These are phyloP conservation scores for Oryza meyeriana DNA, from an alignment of 176 grass and related monocot species.

Conservation along the genomic window DNA sequence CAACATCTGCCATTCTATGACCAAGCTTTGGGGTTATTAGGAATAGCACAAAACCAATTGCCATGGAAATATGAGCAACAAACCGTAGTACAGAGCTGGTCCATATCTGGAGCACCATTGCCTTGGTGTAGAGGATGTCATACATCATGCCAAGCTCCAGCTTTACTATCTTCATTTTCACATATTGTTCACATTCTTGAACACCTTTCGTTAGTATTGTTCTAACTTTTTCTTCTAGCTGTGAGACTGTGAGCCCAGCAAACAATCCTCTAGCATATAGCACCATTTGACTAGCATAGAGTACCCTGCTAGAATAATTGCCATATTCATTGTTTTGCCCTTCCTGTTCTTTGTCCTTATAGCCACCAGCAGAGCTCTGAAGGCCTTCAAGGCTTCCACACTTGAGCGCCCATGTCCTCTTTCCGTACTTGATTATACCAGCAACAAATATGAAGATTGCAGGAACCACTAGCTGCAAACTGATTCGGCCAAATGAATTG, in stretches of 20 bases:
- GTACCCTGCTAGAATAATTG: too few relatives aligned
- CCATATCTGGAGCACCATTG: not conserved
- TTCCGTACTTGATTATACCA: too few relatives aligned
- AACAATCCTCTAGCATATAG: not conserved
- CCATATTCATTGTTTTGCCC: too few relatives aligned
- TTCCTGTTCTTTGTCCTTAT: too few relatives aligned
- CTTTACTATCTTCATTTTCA: not conserved
- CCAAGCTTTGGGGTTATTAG: not conserved
- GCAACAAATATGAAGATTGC: too few relatives aligned
- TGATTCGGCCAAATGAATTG: too few relatives aligned
- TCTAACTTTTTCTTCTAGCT: not conserved
- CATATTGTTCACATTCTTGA: fast-evolving
- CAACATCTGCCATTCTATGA: not conserved
- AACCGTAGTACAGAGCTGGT: not conserved
- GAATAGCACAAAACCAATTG: not conserved
- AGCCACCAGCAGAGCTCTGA: too few relatives aligned
- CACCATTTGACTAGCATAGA: not conserved
- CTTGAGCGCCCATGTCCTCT: too few relatives aligned
- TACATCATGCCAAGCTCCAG: conserved; percentile 9
- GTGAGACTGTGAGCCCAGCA: not conserved
- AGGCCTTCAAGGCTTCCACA: too few relatives aligned
- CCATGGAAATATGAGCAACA: not conserved
- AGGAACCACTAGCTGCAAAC: too few relatives aligned
- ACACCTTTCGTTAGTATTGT: fast-evolving
- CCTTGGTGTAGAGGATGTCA: too few relatives aligned